Base-by-base conservation (phyloP, 2,329 filamentous ascomycete genomes). In the Ramichloridium luteum region DNA sequence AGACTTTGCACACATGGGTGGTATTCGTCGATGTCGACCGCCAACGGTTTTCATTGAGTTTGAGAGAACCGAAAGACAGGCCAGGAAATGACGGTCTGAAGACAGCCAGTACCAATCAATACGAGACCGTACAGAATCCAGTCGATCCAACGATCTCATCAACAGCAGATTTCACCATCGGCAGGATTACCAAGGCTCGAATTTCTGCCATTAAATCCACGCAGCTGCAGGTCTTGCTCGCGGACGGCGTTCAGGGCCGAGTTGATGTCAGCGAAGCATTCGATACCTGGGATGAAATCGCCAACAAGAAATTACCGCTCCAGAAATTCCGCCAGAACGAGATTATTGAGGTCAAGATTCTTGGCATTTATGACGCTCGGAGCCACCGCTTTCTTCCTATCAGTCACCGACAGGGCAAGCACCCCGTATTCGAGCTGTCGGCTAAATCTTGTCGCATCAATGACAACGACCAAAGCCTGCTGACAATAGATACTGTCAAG, bases 301-400 rank as follows among this genome's bases (percentile, higher is more conserved):
- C 74, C 34, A 75, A 94, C 50, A 72, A 77, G 36, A 93, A 88
- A 57, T 67, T 74, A 16, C 88, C 90, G 2, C 64, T 96, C n/a
- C 65, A 67, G 34, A 69, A 71, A 40, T 92, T 93, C 59, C 70
- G 73, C 39, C 64, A 68, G 30, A 80, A 81, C 45, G 73, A 88
- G 36, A 61, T 75, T 27, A 59, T 94, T 16, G 62, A 71, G 10
- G 85, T 86, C 23, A 80, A 77, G 49, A 70, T 94, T 22, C 65
- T 96, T 20, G 88, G 86, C 40, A 69, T 92, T 17, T 88, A 96
- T 51, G 85, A 94, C 58, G 81, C 85, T 30, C 77, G 80, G 44
- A 92, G 83, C 47, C 83, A 94, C 57, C 77, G 80, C 27, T 98
- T 93, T 61, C 66, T 98, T 25, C 86, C 90, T 2, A 82, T 98